Evolutionary conservation across 2,329 filamentous ascomycete genomes (phyloP).

Genomic region (Hymenoscyphus salicellus): DNA sequence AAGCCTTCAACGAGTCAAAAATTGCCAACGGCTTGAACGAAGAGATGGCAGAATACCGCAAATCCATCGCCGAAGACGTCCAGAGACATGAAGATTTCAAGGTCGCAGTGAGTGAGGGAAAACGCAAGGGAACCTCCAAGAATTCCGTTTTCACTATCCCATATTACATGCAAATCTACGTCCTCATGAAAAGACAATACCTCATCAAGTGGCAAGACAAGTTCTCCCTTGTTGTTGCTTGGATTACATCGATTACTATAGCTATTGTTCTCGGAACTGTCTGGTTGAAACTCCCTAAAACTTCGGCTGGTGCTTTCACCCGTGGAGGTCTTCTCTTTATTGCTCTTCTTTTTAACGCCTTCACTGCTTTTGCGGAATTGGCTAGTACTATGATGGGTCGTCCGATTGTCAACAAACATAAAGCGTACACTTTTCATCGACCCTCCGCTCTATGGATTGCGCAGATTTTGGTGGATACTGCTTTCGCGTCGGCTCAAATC

Average conservation of each 20-base stretch:
- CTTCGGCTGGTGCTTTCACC: slow-evolving; percentile 70
- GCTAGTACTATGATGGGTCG: slow-evolving; percentile 72
- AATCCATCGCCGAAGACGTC: slow-evolving; percentile 60
- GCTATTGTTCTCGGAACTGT: slow-evolving; percentile 78
- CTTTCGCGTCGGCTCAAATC: slow-evolving; percentile 69
- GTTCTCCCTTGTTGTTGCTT: slow-evolving; percentile 71
- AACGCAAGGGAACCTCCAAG: slow-evolving; percentile 67
- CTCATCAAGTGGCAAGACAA: slow-evolving; percentile 83
- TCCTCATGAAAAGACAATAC: slow-evolving; percentile 79
- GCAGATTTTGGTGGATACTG: slow-evolving; percentile 75
- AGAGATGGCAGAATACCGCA: slow-evolving; percentile 69
- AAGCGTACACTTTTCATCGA: slow-evolving; percentile 77
- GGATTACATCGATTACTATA: slow-evolving; percentile 68
- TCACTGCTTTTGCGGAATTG: slow-evolving; percentile 78
- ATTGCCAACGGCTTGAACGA: slow-evolving; percentile 54
- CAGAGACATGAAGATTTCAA: slow-evolving; percentile 73
- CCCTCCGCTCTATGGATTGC: slow-evolving; percentile 81
- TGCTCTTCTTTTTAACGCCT: slow-evolving; percentile 79
- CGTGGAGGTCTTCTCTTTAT: slow-evolving; percentile 81
- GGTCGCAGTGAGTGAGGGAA: slow-evolving; percentile 71
- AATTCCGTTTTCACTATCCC: slow-evolving; percentile 80
- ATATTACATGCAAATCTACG: slow-evolving; percentile 79
- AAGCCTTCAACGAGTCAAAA: slow-evolving; percentile 66
- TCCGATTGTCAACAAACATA: slow-evolving; percentile 78
- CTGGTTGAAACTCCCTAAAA: slow-evolving; percentile 67